Conservation (phyloP, 2,329 filamentous ascomycete genomes). For the Mariannaea elegans region DNA sequence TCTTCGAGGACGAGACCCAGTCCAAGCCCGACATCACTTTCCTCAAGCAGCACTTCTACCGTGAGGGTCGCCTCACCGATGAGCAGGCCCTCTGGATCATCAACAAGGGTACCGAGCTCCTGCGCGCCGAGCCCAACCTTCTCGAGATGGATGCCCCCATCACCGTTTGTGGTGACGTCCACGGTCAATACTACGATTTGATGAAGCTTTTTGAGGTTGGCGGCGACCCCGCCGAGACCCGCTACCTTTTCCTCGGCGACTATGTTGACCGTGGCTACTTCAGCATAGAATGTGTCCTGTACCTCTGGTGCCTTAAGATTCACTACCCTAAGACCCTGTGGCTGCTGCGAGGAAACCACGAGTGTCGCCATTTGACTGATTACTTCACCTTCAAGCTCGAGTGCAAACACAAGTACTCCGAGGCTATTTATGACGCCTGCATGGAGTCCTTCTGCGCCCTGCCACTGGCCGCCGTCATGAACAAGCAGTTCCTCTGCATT, state of each 20-base stretch:
- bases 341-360: conserved; percentile 97
- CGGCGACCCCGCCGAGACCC: conserved; percentile 93
- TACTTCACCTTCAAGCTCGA: conserved; percentile 99
- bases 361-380: conserved; percentile 97
- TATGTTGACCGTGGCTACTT: conserved; percentile 99
- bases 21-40: conserved; percentile 93
- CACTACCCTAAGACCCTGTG: conserved; percentile 98
- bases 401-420: conserved; percentile 99
- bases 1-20: conserved; percentile 86
- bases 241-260: conserved; percentile 96
- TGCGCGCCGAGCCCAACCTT: conserved; percentile 91
- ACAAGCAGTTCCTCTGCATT: conserved; percentile 99
- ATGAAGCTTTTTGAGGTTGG: conserved; percentile 99
- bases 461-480: conserved; percentile 96
- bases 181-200: conserved; percentile 98
- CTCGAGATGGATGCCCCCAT: conserved; percentile 99
- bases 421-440: conserved; percentile 94
- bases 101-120: conserved; percentile 83
- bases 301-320: conserved; percentile 98
- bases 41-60: conserved; percentile 97
- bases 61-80: conserved; percentile 95
- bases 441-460: conserved; percentile 98
- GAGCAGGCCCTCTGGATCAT: conserved; percentile 98
- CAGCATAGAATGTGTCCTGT: conserved; percentile 98
- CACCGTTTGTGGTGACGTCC: conserved; percentile 97